Base-by-base conservation (phyloP, 495 filamentous ascomycete genomes). In the Penicillium malachiteum region DNA sequence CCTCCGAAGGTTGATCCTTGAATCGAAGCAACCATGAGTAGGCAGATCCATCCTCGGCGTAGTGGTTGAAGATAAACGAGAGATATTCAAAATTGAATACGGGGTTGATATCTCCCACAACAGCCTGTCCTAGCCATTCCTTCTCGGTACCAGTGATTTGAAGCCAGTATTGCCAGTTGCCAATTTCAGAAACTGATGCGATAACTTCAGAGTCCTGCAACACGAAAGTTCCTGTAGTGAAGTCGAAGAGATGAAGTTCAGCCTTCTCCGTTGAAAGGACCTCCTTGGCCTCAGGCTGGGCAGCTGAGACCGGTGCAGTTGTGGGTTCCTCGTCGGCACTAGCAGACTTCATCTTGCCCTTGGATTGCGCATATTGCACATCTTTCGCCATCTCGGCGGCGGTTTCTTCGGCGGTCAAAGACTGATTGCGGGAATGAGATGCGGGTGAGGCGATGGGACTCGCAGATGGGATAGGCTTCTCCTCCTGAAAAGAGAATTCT, bases 1-100 rank as follows among this genome's bases (percentile, higher is more conserved):
- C 90, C 38, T 92, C 80, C 0, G 86, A 85, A 34, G 84, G 77
- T 50, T 87, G 85, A 55, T 96, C 88, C 61, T 87, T 89, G 78
- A 98, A 98, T 26, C 92, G 84, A 32, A 98, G 74, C 5, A 98
- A 83, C 94, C 95, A 98, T 0, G 95, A 97, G 68, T 91, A 96
- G 7, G 94, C 93, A 8, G 89, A 87, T 3, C 92, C 91, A 71
- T 96, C 90, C 13, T 87, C 81, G 7, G 86, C 78, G 64, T 96
- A 97, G 65, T 96, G 91, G 66, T 97, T 97, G 80, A 98, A 98
- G 66, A 98, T 97, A 72, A 97, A 97, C 2, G 94, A 97, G 16
- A 96, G 78, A 59, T 90, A 97, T 71, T 97, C 94, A 58, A 96
- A 97, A 74, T 97, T 97, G 79, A 98, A 98, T 34, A 98, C 94